Percentiles rank a stretch among this genome's conserved stretches.
Conservation (phyloP, 2,329 filamentous ascomycete genomes). For the Arthrobotrys megalospora region DNA sequence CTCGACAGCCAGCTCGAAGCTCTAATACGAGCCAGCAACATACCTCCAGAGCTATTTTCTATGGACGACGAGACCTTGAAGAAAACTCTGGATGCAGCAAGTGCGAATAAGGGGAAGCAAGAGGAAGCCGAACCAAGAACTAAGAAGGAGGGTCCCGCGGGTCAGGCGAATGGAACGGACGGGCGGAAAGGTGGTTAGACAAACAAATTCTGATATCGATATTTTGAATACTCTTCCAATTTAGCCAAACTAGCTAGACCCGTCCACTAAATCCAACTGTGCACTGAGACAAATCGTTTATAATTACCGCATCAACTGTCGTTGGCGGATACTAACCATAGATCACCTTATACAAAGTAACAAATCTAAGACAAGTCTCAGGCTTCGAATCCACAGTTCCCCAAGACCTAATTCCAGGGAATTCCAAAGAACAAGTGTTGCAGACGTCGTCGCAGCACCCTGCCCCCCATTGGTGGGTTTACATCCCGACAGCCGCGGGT, state of each 20-base stretch:
- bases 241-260: neutral
- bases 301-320: constrained; percentile 14
- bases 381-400: neutral
- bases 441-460: constrained; percentile 12
- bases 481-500: constrained; percentile 37
- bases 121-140: constrained; percentile 2
- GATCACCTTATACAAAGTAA: constrained; percentile 3
- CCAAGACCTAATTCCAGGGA: neutral
- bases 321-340: constrained; percentile 21
- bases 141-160: constrained; percentile 4
- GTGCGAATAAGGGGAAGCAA: constrained; percentile 17
- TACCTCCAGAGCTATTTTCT: constrained; percentile 48
- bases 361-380: neutral
- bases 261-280: neutral
- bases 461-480: constrained; percentile 52
- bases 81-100: constrained; percentile 40
- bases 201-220: constrained; percentile 10
- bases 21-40: constrained; percentile 46
- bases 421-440: constrained; percentile 36
- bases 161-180: constrained; percentile 20
- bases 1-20: constrained; percentile 49
- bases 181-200: constrained; percentile 29
- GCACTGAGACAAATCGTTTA: constrained; percentile 14
- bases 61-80: constrained; percentile 56
- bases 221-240: neutral